Base-by-base conservation (phyloP, 495 filamentous ascomycete species). In the Penicillium salamii region DNA sequence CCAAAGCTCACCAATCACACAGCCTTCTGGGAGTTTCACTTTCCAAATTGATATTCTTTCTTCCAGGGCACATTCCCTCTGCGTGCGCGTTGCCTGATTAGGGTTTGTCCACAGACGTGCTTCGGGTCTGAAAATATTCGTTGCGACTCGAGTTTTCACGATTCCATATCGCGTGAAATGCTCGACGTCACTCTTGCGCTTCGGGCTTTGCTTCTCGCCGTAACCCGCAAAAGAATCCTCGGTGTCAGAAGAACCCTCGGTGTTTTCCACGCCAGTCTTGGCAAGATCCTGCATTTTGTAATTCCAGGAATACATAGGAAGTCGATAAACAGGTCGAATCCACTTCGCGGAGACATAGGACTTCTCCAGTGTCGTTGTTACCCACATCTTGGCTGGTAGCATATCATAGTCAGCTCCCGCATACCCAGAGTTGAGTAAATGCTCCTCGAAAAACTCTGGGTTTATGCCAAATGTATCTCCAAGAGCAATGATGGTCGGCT, bases 391-490 rank as follows among this genome's bases (percentile, higher is more conserved):
- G 12, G 53, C 21, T 14, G 53, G 21, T 28, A 28, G 31, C 37
- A 42, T 37, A 11, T 51, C 17, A n/a, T 36, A 50, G 2, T 51
- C 20, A 0, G 36, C 29, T 0, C 42, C 53, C 1, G 37, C 26
- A 44, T 56, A 56, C 4, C 43, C 43, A 4, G 53, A 51, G 42
- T 56, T 48, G 1, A 56, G 42, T 20, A 56, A 26, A 31, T 56
- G 53, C 32, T 56, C 47, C 19, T 56, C 53, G 31, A 56, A 56
- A 13, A 56, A 56, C 18, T 51, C 47, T 3, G 53, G 53, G 19
- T 56, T 56, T 5, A 56, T 51, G 11, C 48, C 21, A 42, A 51
- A 56, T 18, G 15, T 47, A 12, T 34, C 26, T 1, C 53, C 53
- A 5, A 56, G 11, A 18, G 8, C 24, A 43, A 47, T 11, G 9